phyloP scores from a whole-genome alignment of 2,329 filamentous ascomycete species.

The Fusarium bulbicola region DNA sequence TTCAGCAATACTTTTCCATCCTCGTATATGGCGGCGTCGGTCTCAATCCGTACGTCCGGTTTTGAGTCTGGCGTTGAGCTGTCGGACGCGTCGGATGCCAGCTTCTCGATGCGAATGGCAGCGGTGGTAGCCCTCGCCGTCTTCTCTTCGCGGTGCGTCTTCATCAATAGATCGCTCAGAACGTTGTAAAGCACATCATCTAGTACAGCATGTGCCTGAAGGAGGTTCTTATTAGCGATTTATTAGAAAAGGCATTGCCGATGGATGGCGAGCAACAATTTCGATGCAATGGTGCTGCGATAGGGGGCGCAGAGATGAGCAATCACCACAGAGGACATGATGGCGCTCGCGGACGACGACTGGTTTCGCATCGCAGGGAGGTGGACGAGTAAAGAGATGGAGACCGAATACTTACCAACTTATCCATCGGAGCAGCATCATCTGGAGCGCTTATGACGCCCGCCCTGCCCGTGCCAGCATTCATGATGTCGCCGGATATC shows the following conservation, averaged over 20 bases:
- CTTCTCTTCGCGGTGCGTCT: slow-evolving; percentile 82
- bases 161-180: slow-evolving; percentile 77
- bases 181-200: slow-evolving; percentile 81
- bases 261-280: neutral
- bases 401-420: slow-evolving; percentile 61
- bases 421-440: slow-evolving; percentile 63
- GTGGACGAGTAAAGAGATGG: slow-evolving; percentile 6
- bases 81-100: slow-evolving; percentile 65
- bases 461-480: slow-evolving; percentile 61
- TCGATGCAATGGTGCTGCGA: slow-evolving; percentile 6
- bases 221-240: slow-evolving; percentile 27
- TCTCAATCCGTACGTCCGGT: slow-evolving; percentile 68
- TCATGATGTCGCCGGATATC: slow-evolving; percentile 46
- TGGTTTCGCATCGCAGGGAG: slow-evolving; percentile 24
- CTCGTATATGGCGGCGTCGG: slow-evolving; percentile 74
- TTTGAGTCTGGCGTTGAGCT: slow-evolving; percentile 61
- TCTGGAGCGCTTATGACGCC: slow-evolving; percentile 65
- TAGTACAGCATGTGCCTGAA: slow-evolving; percentile 71
- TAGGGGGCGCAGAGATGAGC: slow-evolving; percentile 24
- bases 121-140: slow-evolving; percentile 73
- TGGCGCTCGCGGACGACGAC: neutral
- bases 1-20: slow-evolving; percentile 74
- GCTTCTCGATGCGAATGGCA: slow-evolving; percentile 70
- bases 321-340: slow-evolving; percentile 8
- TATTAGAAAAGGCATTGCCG: neutral